Base-by-base conservation (phyloP, 768 basidiomycete species). In the Phylloporus sp. region DNA sequence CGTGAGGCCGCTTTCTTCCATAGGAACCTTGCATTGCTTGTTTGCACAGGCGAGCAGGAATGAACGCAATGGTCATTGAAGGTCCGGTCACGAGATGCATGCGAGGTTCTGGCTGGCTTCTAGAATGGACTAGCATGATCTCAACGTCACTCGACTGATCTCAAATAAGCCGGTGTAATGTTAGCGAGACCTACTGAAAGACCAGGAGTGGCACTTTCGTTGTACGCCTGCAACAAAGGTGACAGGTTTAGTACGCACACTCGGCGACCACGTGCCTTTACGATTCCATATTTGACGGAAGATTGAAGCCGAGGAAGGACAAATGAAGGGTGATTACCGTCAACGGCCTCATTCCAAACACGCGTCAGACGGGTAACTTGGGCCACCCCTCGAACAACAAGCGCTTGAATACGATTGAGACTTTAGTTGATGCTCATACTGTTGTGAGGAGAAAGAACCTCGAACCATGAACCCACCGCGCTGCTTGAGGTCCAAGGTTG, bases 1-100 rank as follows among this genome's bases (percentile, higher is more conserved):
- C 66, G 66, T 49, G 60, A 68, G 66, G 66, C 66, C 67, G 62
- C 65, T 56, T 60, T 56, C 59, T 64, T 65, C 56, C 55, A 60
- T 51, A 54, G 59, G 53, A 59, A 61, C 46, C 53, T 47, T 32
- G 52, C 64, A 65, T 59, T 58, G 63, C 60, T 52, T 61, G 56
- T 50, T 28, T 56, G 61, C 61, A 63, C 63, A 65, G 63, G 64
- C 59, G 59, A 61, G 38, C 48, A 40, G 39, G 61, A 69, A 67
- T 69, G 66, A 66, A 68, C 36, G 57, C 53, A 45, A 54, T 45
- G 50, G 45, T 42, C 41, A n/a, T n/a, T n/a, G n/a, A 56, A 57
- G 44, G 43, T 55, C 63, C 56, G 50, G 62, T 58, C 58, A 54
- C 53, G 54, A 39, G 46, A 46, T 38, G 42, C 38, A 38, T 29